A percentile compares a stretch with the other conserved stretches of the same genome.
Evolutionary conservation across 1,139 yeast genomes (phyloP).

Genomic region (Pneumocystis sp.): DNA sequence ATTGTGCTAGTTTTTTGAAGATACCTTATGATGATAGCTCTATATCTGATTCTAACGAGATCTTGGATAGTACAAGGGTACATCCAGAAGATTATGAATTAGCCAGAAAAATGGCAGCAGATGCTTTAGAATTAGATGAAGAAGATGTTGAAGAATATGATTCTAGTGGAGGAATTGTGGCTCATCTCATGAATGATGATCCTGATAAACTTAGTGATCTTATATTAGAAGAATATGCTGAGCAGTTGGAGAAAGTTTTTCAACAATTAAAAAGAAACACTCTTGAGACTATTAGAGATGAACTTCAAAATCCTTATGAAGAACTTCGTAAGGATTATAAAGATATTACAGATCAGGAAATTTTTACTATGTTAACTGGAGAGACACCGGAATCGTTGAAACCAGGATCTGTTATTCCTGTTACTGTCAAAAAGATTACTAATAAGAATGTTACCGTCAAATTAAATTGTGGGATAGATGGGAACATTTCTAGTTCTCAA

Average conservation of each 20-base stretch:
- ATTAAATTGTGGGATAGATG: slow-evolving; percentile 65
- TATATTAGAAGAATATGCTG: slow-evolving; percentile 85
- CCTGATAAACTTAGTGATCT: slow-evolving; percentile 78
- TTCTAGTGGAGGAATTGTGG: slow-evolving; percentile 57
- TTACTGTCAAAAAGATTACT: slow-evolving; percentile 41
- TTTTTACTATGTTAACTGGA: slow-evolving; percentile 81
- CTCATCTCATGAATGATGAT: slow-evolving; percentile 65
- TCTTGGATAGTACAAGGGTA: slow-evolving; percentile 84
- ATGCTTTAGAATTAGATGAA: slow-evolving; percentile 89
- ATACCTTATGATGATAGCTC: slow-evolving; percentile 50
- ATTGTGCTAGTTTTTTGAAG: slow-evolving; percentile 79
- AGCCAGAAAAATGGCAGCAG: slow-evolving; percentile 95
- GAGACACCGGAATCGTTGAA: slow-evolving; percentile 58
- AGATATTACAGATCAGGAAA: slow-evolving; percentile 49
- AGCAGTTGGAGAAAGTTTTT: slow-evolving; percentile 63
- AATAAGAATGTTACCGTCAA: slow-evolving; percentile 39
- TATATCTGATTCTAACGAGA: slow-evolving; percentile 40
- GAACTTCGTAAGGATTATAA: slow-evolving; percentile 69
- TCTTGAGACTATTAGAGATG: slow-evolving; percentile 74
- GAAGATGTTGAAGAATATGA: slow-evolving; percentile 78
- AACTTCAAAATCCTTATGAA: slow-evolving; percentile 70
- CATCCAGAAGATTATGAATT: slow-evolving; percentile 96
- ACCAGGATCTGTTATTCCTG: slow-evolving; percentile 65
- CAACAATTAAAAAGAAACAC: slow-evolving; percentile 70
- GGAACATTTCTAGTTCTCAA: slow-evolving; percentile 50